Percentiles rank a stretch among this genome's conserved stretches.
Evolutionary conservation across 305 asterid species (phyloP).

Genomic region (Fraxinus albicans): DNA sequence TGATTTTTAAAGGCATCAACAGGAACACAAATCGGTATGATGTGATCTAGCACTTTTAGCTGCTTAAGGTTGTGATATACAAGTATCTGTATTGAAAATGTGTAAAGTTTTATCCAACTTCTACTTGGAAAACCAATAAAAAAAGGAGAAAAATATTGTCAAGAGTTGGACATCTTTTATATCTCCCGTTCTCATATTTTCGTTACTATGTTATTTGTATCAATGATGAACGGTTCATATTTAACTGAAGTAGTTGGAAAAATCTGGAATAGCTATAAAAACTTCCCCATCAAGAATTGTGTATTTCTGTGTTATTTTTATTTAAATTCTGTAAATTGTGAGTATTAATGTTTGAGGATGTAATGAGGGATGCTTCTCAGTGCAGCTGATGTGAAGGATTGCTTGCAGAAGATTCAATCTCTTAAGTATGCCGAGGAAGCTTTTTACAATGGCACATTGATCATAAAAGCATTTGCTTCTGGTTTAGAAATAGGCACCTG

Average conservation of each 20-base stretch:
- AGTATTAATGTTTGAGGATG: constrained; percentile 22
- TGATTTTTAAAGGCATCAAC: neutral
- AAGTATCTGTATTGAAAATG: neutral
- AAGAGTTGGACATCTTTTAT: neutral
- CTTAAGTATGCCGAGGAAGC: constrained; percentile 84
- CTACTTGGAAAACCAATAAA: neutral
- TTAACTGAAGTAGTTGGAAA: constrained; percentile 1
- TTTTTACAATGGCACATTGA: constrained; percentile 77
- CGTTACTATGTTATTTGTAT: neutral
- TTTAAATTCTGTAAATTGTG: constrained; percentile 1
- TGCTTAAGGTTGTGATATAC: neutral
- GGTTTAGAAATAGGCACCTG: constrained; percentile 91
- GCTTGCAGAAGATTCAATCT: constrained; percentile 66
- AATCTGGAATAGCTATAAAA: constrained; percentile 13
- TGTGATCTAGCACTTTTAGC: neutral
- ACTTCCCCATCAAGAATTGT: neutral
- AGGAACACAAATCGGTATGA: neutral
- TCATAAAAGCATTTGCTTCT: constrained; percentile 69
- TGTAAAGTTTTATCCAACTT: neutral
- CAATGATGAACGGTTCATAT: neutral
- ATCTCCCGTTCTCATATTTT: neutral
- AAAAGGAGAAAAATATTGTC: neutral
- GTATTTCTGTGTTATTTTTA: neutral
- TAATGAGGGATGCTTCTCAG: constrained; percentile 55
- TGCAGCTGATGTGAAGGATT: constrained; percentile 89